These are phyloP conservation scores for Neonectria faginata DNA, from an alignment of 2,329 filamentous ascomycete genomes.

Conservation along the genomic window DNA sequence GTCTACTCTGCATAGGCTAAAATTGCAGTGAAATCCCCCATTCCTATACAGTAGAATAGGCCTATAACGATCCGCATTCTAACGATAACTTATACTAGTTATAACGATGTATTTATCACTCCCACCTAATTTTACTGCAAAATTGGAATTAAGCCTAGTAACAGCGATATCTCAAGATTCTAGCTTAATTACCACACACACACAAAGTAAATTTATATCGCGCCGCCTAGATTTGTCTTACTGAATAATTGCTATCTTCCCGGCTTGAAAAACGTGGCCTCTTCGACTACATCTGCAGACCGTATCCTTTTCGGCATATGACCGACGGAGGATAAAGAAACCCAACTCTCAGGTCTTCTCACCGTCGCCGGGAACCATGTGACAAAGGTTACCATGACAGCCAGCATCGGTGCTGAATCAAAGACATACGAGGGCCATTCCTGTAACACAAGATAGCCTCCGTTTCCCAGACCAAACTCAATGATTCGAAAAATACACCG, in stretches of 20 bases:
- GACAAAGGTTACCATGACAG: background rate
- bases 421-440: background rate
- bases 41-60: too few species aligned
- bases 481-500: background rate
- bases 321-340: background rate
- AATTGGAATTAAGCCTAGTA: too few species aligned
- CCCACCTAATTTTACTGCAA: too few species aligned
- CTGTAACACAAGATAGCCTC: background rate
- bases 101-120: too few species aligned
- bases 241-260: background rate
- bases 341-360: background rate
- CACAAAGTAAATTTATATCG: too few species aligned
- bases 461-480: background rate
- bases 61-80: too few species aligned
- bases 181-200: too few species aligned
- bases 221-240: background rate
- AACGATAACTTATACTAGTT: too few species aligned
- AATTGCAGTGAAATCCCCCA: too few species aligned
- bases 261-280: background rate
- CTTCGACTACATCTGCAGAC: background rate
- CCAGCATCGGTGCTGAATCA: background rate
- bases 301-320: background rate
- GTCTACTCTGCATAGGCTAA: too few species aligned
- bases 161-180: too few species aligned
- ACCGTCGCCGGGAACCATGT: background rate